These are phyloP conservation scores for Pythium rishiriense DNA, from an alignment of 352 stramenopile genomes.

Conservation along the genomic window DNA sequence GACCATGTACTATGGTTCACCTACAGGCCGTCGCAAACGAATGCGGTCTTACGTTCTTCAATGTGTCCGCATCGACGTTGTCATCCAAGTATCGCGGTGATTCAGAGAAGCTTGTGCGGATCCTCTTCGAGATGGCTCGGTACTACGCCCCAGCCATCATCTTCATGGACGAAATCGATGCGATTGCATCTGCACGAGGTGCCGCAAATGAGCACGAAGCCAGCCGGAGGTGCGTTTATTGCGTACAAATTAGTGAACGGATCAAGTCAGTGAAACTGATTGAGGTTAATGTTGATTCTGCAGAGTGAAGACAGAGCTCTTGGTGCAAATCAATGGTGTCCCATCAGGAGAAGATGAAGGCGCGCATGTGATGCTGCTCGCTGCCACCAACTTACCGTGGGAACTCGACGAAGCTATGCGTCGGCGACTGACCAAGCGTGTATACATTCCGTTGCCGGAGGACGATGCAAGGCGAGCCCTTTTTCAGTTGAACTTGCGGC, in stretches of 20 bases:
- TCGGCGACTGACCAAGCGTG: constrained; percentile 94
- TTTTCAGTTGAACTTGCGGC: constrained; percentile 37
- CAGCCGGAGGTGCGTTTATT: constrained; percentile 56
- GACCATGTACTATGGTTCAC: neutral
- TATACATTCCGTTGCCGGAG: constrained; percentile 81
- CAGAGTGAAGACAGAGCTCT: constrained; percentile 96
- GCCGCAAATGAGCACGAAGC: constrained; percentile 83
- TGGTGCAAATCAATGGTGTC: constrained; percentile 98
- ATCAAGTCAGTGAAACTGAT: neutral
- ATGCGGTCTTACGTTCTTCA: constrained; percentile 98
- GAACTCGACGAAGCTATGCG: constrained; percentile 96
- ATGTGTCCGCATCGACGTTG: constrained; percentile 91
- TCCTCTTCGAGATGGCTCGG: constrained; percentile 98
- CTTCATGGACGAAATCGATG: constrained; percentile 99
- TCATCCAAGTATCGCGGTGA: constrained; percentile 95
- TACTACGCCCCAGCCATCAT: constrained; percentile 97
- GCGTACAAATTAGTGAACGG: neutral
- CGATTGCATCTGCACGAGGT: constrained; percentile 79
- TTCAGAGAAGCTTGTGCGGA: constrained; percentile 95
- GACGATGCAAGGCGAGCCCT: constrained; percentile 32
- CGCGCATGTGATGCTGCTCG: constrained; percentile 91
- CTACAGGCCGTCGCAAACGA: constrained; percentile 91
- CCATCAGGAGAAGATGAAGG: constrained; percentile 47
- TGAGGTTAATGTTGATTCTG: neutral
- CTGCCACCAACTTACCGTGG: constrained; percentile 96